phyloP scores from a whole-genome alignment of 2,329 filamentous ascomycete genomes.

The Sporothrix humicola region DNA sequence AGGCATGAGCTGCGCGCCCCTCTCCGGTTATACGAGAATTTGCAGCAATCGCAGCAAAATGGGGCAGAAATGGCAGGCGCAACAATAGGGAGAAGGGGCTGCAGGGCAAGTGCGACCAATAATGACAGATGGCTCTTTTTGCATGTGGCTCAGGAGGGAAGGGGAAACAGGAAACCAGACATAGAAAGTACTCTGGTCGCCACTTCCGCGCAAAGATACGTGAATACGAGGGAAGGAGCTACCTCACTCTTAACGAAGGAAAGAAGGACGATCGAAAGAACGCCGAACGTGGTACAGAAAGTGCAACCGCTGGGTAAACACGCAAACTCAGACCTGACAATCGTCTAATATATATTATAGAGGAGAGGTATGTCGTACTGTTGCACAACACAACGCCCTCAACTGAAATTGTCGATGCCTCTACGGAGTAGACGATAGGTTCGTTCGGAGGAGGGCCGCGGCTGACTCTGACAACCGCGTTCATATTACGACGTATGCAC shows the following conservation, averaged over 20 bases:
- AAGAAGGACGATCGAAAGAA: background rate
- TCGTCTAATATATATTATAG: background rate
- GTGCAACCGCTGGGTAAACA: background rate
- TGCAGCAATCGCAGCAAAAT: background rate
- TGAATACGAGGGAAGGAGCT: conserved; percentile 9
- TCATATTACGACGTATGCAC: too few species aligned
- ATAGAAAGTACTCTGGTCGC: too few species aligned
- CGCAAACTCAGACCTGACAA: background rate
- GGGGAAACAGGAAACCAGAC: background rate
- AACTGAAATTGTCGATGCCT: background rate
- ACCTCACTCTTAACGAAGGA: background rate
- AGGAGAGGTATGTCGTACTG: background rate
- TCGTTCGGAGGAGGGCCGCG: background rate
- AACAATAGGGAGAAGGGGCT: background rate
- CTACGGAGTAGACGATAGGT: background rate
- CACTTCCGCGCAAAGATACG: background rate
- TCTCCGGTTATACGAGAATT: background rate
- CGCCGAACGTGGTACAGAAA: background rate
- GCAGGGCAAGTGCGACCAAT: conserved; percentile 12
- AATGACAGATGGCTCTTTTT: background rate
- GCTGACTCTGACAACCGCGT: background rate
- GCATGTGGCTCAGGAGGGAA: background rate
- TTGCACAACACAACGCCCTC: background rate
- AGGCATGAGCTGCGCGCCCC: conserved; percentile 1
- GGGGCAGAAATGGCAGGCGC: background rate